Conservation (phyloP, 2,329 filamentous ascomycete species). For the Chlorencoelia australis region DNA sequence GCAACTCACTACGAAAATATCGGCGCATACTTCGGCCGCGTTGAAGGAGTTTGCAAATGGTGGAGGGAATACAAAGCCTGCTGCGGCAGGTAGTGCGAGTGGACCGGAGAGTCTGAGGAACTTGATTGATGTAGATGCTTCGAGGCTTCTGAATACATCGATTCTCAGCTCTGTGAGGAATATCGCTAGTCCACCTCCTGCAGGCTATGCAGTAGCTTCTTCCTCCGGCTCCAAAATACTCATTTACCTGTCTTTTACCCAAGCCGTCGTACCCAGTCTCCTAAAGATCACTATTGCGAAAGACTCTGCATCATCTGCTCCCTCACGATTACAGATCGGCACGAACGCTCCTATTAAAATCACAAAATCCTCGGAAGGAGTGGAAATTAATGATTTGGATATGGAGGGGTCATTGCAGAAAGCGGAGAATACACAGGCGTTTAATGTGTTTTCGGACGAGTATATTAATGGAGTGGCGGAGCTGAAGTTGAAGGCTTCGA, state of each 20-base stretch:
- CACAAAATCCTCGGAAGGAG: constrained; percentile 13
- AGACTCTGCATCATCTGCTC: constrained; percentile 15
- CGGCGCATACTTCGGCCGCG: constrained; percentile 17
- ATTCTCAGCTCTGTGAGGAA: constrained; percentile 19
- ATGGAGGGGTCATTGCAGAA: constrained; percentile 21
- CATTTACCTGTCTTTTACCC: constrained; percentile 20
- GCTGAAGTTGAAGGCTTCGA: constrained; percentile 23
- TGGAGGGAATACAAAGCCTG: neutral
- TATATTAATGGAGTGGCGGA: constrained; percentile 19
- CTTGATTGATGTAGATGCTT: constrained; percentile 18
- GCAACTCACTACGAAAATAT: constrained; percentile 45
- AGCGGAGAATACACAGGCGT: constrained; percentile 21
- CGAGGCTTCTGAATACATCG: constrained; percentile 17
- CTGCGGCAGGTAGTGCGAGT: constrained; percentile 1
- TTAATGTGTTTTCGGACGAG: constrained; percentile 24
- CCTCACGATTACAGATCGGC: constrained; percentile 20
- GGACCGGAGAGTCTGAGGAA: constrained; percentile 16
- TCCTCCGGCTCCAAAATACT: constrained; percentile 13
- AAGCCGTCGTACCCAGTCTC: constrained; percentile 14
- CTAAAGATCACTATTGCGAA: constrained; percentile 18
- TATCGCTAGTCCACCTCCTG: constrained; percentile 21
- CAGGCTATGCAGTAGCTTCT: constrained; percentile 20
- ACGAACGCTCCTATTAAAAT: constrained; percentile 18
- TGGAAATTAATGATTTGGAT: constrained; percentile 18
- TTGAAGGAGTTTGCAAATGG: constrained; percentile 16